These are phyloP conservation scores for Pichia heedii DNA, from an alignment of 805 yeast genomes.

Conservation along the genomic window DNA sequence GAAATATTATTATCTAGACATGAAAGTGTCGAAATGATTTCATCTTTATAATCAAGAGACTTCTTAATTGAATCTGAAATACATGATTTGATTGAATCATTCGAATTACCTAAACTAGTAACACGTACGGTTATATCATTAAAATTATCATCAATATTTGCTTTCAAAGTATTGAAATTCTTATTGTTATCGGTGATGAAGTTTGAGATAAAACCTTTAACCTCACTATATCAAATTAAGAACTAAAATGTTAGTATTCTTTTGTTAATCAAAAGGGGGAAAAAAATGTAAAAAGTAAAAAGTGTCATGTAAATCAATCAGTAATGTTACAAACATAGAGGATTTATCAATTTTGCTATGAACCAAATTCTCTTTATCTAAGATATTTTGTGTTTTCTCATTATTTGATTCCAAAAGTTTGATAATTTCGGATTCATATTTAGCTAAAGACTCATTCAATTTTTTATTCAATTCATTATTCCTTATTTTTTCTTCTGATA, in stretches of 20 bases:
- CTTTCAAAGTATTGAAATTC: neutral
- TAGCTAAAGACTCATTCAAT: constrained; percentile 10
- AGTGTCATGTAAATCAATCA: too few species aligned
- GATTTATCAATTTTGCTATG: neutral
- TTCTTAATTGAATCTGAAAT: neutral
- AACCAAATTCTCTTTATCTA: neutral
- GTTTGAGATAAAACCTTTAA: neutral
- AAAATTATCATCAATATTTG: neutral
- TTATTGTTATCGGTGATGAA: neutral
- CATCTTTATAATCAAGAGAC: neutral
- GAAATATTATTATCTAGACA: constrained; percentile 2
- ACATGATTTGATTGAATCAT: neutral
- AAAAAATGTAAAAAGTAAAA: too few species aligned
- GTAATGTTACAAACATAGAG: neutral
- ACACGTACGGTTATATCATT: constrained; percentile 2
- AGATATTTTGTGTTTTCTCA: neutral
- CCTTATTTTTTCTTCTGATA: constrained; percentile 39
- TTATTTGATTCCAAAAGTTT: constrained; percentile 4
- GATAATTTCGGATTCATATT: constrained; percentile 8
- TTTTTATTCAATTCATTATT: constrained; percentile 22
- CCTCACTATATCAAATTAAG: neutral
- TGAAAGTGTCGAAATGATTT: constrained; percentile 2
- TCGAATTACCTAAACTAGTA: neutral
- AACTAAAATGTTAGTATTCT: neutral
- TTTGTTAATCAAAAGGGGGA: neutral